Evolutionary conservation across 257 asterid species (phyloP).

Genomic region (Rhazya stricta): DNA sequence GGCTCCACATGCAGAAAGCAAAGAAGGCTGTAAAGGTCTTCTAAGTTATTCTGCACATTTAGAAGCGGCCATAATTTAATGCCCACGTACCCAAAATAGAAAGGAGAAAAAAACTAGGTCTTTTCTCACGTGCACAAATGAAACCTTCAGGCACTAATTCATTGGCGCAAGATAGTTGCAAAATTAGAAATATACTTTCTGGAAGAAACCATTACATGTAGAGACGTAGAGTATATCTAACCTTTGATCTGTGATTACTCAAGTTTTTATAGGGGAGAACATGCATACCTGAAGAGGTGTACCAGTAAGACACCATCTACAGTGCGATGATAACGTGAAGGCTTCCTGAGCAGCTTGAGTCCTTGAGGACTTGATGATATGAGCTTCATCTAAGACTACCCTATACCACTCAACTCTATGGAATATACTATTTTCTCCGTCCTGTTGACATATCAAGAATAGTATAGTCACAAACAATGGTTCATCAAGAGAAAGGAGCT

Average conservation of each 20-base stretch:
- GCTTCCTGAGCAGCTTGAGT: slow-evolving; percentile 75
- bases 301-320: slow-evolving; percentile 91
- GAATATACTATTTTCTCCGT: slow-evolving; percentile 49
- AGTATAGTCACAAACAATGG: background rate
- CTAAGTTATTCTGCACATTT: slow-evolving; percentile 65
- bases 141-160: background rate
- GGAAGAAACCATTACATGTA: background rate
- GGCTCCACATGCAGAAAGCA: slow-evolving; percentile 92
- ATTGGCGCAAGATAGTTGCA: background rate
- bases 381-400: slow-evolving; percentile 86
- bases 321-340: slow-evolving; percentile 55
- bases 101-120: background rate
- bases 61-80: background rate
- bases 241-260: background rate
- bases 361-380: slow-evolving; percentile 68
- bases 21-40: slow-evolving; percentile 73
- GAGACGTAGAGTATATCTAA: background rate
- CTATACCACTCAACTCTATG: slow-evolving; percentile 83
- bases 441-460: slow-evolving; percentile 29
- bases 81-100: background rate
- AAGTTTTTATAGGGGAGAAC: too few species aligned
- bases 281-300: slow-evolving; percentile 82
- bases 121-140: background rate
- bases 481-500: background rate
- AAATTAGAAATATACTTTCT: background rate